Base-by-base conservation (phyloP, 495 filamentous ascomycete species). In the Aspergillus mulundensis region DNA sequence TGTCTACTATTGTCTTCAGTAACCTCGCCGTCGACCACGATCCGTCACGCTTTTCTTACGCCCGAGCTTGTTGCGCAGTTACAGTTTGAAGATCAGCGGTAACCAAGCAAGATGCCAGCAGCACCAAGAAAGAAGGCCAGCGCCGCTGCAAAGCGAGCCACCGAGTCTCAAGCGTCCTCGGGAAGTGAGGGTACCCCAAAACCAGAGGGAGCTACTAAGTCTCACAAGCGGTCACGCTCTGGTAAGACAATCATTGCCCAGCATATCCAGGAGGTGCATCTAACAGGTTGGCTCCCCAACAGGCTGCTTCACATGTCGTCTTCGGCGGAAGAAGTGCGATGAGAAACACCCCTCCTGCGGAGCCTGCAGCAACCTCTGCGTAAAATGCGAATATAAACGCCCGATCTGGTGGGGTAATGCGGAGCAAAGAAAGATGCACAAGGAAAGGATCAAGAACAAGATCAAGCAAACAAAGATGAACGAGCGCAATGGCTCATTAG, bases 231-330 rank as follows among this genome's bases (percentile, higher is more conserved):
- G 62, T 97, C 93, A 62, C 86, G 93, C 66, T 94, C 91, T 82
- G 93, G 93, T 95, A 77, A 58, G 86, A 79, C 19, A 24, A 45
- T 15, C 5, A 23, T 30, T 32, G 41, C n/a, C 39, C 42, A 20
- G 54, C 54, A 24, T 45, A 57, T 39, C 43, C 15, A 45, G 20
- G 25, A 28, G 40, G 50, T 1, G 11, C 20, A 19, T 50, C 15
- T 47, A 52, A 51, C 3, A 23, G 20, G 39, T 14, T 12, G 7
- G 19, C 24, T 70, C 15, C 23, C 39, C 42, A 24, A 16, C 39
- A 97, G 94, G 94, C 47, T 98, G 94, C 82, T 98, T 93, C 72
- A 97, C 93, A 52, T 98, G 94, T 78, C 87, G 94, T 64, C 73
- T 98, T 58, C 85, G 94, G 67, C 74, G 94, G 63, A 97, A 98